phyloP scores from a whole-genome alignment of 1,139 yeast genomes.

The Candida dubliniensis region DNA sequence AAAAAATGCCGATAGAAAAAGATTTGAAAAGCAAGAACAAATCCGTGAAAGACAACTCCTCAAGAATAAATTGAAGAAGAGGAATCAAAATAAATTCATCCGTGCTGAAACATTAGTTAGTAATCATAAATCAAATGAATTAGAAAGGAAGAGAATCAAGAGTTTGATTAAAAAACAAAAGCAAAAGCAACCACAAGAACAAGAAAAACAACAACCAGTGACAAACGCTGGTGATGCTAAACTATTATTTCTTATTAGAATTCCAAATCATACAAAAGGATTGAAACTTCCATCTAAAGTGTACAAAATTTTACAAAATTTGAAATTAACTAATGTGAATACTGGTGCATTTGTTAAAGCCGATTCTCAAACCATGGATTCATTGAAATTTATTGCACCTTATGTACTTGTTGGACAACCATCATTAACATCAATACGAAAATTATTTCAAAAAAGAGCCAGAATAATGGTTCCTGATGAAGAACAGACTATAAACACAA shows the following conservation, averaged over 20 bases:
- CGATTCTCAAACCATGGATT: conserved; percentile 54
- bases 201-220: conserved; percentile 10
- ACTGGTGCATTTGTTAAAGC: conserved; percentile 72
- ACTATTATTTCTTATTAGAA: conserved; percentile 64
- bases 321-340: conserved; percentile 59
- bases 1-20: conserved; percentile 70
- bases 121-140: conserved; percentile 59
- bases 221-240: conserved; percentile 33
- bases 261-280: conserved; percentile 56
- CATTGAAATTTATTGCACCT: conserved; percentile 67
- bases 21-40: conserved; percentile 62
- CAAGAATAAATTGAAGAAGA: conserved; percentile 38
- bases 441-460: conserved; percentile 75
- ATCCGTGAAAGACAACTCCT: conserved; percentile 30
- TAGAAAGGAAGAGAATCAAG: conserved; percentile 67
- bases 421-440: conserved; percentile 66
- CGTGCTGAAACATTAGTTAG: conserved; percentile 75
- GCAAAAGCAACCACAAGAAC: conserved; percentile 12
- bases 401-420: conserved; percentile 75
- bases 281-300: conserved; percentile 68
- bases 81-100: conserved; percentile 49
- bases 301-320: conserved; percentile 53
- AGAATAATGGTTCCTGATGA: conserved; percentile 41
- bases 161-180: conserved; percentile 55
- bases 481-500: conserved; percentile 28